Evolutionary conservation across 2,329 filamentous ascomycete genomes (phyloP), one percentile per base, ranked within the genome.

Genomic region (Fusarium camptoceras): DNA sequence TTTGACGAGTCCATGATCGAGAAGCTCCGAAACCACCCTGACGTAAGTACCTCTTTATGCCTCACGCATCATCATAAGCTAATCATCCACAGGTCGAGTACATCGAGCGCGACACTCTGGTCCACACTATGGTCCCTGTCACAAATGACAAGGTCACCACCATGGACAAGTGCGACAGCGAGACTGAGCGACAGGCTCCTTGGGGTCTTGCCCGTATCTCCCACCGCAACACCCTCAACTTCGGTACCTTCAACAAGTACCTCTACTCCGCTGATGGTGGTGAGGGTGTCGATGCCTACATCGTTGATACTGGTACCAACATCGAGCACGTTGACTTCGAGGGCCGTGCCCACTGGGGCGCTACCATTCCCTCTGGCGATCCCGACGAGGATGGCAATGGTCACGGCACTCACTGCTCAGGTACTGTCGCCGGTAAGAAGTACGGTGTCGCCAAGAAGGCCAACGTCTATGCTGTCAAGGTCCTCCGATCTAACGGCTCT

Each of bases 361-460:
- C 97, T 89, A 99, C 96, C 74, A 94, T 99, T 76, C 97, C 97
- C 67, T 74, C 81, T 49, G 91, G 90, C 67, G 94, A 99, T 79
- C 91, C 87, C 53, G 96, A 99, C 79, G 87, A 89, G 75, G 96
- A 99, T 84, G 96, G 96, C 81, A 99, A 99, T 77, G 96, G 96
- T 68, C 96, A 99, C 86, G 96, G 96, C 77, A 99, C 96, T 78
- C 96, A 99, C 88, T 99, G 96, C 90, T 98, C 96, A 71, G 96
- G 96, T 76, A 99, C 97, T 69, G 91, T 99, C 77, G 96, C 93
- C 73, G 96, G 97, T 80, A 97, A 96, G 90, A 98, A 97, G 87
- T 99, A 97, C 80, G 96, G 96, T 89, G 96, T 99, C 71, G 95
- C 96, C 81, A 99, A 99, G 91, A 98, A 98, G 89, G 96, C 97